These are phyloP conservation scores for Prasinococcaceae sp. DNA, from an alignment of 139 green algal genomes.

Conservation along the genomic window DNA sequence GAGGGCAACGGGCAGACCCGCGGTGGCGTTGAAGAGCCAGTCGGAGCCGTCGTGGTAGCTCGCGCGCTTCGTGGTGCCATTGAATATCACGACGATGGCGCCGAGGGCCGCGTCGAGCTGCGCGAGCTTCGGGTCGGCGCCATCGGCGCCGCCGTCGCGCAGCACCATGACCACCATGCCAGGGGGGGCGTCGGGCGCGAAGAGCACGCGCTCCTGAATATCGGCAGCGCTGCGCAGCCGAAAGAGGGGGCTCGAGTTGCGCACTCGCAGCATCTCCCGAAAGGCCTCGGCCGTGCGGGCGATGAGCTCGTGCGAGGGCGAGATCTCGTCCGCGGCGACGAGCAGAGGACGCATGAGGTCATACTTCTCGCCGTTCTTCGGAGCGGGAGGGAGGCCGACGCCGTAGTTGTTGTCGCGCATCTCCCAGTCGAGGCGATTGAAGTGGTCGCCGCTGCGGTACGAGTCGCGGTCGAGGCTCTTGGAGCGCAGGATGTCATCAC, in stretches of 20 bases:
- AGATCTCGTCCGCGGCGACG: not conserved
- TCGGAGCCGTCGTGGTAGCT: too few species aligned
- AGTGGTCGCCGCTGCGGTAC: constrained; percentile 51
- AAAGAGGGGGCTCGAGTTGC: constrained; percentile 50
- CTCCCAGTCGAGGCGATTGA: constrained; percentile 56
- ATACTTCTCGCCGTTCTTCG: constrained; percentile 56
- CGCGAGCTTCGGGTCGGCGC: not conserved
- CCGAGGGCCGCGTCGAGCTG: not conserved
- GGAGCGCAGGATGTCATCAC: constrained; percentile 65
- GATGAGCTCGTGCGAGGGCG: constrained; percentile 15
- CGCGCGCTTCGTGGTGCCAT: too few species aligned
- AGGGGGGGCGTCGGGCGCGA: constrained; percentile 23
- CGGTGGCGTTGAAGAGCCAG: too few species aligned
- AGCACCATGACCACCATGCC: constrained; percentile 52
- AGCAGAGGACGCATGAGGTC: constrained; percentile 19
- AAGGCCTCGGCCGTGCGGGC: constrained; percentile 1
- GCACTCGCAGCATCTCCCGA: constrained; percentile 18
- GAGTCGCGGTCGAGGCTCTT: constrained; percentile 73
- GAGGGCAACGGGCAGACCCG: too few species aligned
- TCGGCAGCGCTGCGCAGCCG: constrained; percentile 36
- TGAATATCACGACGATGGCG: too few species aligned
- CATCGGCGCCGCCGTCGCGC: constrained; percentile 17
- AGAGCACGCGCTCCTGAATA: constrained; percentile 41
- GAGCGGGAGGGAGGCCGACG: constrained; percentile 36
- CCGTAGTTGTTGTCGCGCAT: constrained; percentile 64